A percentile compares a stretch with the other conserved stretches of the same genome.
Conservation (phyloP, 2,329 filamentous ascomycete genomes). For the Trichoderma atrobrunneum region DNA sequence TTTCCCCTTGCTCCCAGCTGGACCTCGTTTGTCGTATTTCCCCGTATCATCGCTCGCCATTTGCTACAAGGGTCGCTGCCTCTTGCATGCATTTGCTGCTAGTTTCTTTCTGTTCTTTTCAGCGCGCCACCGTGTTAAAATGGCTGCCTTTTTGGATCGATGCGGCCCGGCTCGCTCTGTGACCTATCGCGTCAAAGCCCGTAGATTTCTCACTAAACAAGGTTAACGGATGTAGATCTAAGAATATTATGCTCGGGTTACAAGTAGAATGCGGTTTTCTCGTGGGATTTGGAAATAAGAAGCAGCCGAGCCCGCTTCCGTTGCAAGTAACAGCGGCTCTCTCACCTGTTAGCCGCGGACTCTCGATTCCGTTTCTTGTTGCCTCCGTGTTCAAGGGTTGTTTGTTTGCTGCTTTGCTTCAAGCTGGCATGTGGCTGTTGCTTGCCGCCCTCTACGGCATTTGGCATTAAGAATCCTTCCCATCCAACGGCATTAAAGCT, state of each 20-base stretch:
- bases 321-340: not conserved
- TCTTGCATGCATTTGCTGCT: not conserved
- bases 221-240: not conserved
- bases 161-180: not conserved
- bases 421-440: not conserved
- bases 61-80: not conserved
- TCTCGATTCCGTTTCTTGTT: not conserved
- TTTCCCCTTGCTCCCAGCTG: not conserved
- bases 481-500: not conserved
- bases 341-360: not conserved
- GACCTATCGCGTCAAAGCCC: not conserved
- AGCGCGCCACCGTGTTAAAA: not conserved
- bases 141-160: not conserved
- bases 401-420: not conserved
- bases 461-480: not conserved
- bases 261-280: not conserved
- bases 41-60: constrained; percentile 7
- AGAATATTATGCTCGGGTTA: not conserved
- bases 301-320: not conserved
- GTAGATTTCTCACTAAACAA: not conserved
- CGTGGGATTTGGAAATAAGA: not conserved
- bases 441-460: not conserved
- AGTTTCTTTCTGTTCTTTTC: not conserved
- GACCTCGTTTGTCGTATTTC: constrained; percentile 2
- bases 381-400: not conserved